phyloP scores from a whole-genome alignment of 2,329 filamentous ascomycete genomes.

The Grosmannia clavigera region DNA sequence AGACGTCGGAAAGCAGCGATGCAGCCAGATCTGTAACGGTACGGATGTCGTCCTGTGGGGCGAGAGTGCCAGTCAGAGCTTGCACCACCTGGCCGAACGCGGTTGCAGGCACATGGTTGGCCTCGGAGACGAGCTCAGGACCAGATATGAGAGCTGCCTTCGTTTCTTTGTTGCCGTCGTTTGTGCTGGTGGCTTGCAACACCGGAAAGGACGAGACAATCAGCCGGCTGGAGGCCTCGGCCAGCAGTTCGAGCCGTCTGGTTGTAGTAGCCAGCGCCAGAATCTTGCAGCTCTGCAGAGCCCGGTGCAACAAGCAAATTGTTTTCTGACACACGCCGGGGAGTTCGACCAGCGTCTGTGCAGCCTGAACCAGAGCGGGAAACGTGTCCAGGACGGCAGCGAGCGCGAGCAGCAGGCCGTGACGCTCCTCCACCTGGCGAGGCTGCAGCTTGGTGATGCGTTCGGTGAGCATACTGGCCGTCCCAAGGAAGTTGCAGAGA shows the following conservation, averaged over 20 bases:
- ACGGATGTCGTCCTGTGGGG: background rate
- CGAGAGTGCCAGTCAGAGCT: background rate
- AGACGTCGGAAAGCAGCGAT: slow-evolving; percentile 14
- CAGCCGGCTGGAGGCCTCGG: slow-evolving; percentile 48
- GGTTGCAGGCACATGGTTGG: background rate
- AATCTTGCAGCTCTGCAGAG: slow-evolving; percentile 28
- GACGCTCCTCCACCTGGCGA: slow-evolving; percentile 56
- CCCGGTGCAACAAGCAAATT: slow-evolving; percentile 14
- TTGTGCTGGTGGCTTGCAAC: slow-evolving; percentile 25
- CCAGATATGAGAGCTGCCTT: slow-evolving; percentile 17
- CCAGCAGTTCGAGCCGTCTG: slow-evolving; percentile 51
- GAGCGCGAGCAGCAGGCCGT: slow-evolving; percentile 53
- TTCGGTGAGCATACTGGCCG: background rate
- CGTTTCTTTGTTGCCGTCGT: background rate
- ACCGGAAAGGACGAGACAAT: slow-evolving; percentile 39
- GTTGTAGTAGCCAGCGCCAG: slow-evolving; percentile 32
- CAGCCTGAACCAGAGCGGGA: slow-evolving; percentile 18
- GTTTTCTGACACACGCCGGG: background rate
- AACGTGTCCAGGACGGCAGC: slow-evolving; percentile 42
- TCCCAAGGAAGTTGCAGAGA: slow-evolving; percentile 15
- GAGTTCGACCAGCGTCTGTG: background rate
- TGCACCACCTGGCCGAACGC: background rate
- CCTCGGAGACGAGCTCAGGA: slow-evolving; percentile 9
- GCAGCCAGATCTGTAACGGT: background rate
- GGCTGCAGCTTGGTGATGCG: slow-evolving; percentile 24